These are phyloP conservation scores for Petunia hybrid DNA, from an alignment of 305 asterid species.

Conservation along the genomic window DNA sequence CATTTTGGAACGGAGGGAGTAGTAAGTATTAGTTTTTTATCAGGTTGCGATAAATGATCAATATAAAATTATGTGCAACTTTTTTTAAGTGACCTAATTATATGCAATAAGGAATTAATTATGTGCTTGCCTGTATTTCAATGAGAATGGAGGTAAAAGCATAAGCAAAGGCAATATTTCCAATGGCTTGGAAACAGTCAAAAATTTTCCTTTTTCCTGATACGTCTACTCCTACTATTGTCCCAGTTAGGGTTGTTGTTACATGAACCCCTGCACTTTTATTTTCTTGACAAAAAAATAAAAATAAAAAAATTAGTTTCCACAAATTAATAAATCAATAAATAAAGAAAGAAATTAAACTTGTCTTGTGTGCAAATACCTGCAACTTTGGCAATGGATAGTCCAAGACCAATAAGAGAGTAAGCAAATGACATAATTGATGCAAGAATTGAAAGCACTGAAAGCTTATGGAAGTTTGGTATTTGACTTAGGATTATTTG, in stretches of 20 bases:
- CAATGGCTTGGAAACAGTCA: conserved; percentile 36
- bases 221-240: conserved; percentile 65
- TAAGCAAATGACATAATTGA: conserved; percentile 76
- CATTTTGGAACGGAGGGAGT: too few species aligned
- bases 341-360: too few species aligned
- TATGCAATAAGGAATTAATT: background rate
- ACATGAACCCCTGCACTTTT: conserved; percentile 39
- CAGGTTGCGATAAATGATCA: too few species aligned
- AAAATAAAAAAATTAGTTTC: background rate
- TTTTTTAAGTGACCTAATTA: too few species aligned
- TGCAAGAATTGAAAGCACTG: conserved; percentile 76
- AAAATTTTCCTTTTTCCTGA: conserved; percentile 59
- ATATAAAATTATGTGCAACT: too few species aligned
- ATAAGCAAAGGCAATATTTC: conserved; percentile 41
- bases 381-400: conserved; percentile 61
- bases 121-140: conserved; percentile 37
- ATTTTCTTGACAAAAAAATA: background rate
- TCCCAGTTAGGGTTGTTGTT: conserved; percentile 62
- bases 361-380: conserved; percentile 36
- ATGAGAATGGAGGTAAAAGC: conserved; percentile 36
- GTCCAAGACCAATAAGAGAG: conserved; percentile 65
- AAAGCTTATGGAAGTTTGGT: conserved; percentile 73
- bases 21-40: too few species aligned
- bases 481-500: conserved; percentile 78
- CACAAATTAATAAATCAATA: background rate